A percentile compares a stretch with the other conserved stretches of the same genome.
phyloP scores from a whole-genome alignment of 2,329 filamentous ascomycete species.

The Hirsutella rhossiliensis region DNA sequence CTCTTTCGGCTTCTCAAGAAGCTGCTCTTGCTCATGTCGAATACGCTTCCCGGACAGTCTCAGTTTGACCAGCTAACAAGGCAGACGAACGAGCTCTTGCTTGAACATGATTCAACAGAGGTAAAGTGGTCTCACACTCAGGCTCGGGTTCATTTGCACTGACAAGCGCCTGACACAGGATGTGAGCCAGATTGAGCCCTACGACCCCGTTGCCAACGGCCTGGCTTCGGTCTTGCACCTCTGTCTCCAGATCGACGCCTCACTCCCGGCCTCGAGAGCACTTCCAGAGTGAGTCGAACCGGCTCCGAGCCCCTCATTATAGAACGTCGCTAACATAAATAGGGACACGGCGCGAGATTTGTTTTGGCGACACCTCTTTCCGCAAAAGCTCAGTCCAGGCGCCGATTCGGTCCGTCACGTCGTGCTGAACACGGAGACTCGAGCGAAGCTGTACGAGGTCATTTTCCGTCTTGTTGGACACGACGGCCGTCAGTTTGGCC shows the following conservation, averaged over 20 bases:
- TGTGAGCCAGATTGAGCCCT: constrained; percentile 13
- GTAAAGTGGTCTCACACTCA: constrained; percentile 11
- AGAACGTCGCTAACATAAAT: constrained; percentile 2
- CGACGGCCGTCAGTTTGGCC: constrained; percentile 32
- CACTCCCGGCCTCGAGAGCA: constrained; percentile 9
- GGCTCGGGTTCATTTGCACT: neutral
- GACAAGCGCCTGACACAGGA: constrained; percentile 6
- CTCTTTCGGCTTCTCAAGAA: constrained; percentile 28
- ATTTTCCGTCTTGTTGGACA: constrained; percentile 44
- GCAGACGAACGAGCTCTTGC: constrained; percentile 19
- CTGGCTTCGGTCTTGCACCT: constrained; percentile 16
- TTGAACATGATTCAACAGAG: constrained; percentile 28
- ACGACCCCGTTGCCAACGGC: constrained; percentile 17
- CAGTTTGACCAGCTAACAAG: constrained; percentile 17
- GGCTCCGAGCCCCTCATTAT: neutral
- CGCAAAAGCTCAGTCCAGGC: constrained; percentile 15
- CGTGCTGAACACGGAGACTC: constrained; percentile 40
- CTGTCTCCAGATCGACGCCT: constrained; percentile 17
- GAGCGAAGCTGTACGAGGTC: constrained; percentile 48
- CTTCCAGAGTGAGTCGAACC: constrained; percentile 14
- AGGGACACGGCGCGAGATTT: constrained; percentile 27
- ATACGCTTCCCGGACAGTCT: constrained; percentile 14
- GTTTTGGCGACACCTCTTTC: constrained; percentile 56
- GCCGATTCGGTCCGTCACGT: constrained; percentile 20
- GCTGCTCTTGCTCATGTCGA: constrained; percentile 24